A percentile compares a stretch with the other conserved stretches of the same genome.
phyloP scores from a whole-genome alignment of 148 eudicot genomes.

The Camellia sinensis region DNA sequence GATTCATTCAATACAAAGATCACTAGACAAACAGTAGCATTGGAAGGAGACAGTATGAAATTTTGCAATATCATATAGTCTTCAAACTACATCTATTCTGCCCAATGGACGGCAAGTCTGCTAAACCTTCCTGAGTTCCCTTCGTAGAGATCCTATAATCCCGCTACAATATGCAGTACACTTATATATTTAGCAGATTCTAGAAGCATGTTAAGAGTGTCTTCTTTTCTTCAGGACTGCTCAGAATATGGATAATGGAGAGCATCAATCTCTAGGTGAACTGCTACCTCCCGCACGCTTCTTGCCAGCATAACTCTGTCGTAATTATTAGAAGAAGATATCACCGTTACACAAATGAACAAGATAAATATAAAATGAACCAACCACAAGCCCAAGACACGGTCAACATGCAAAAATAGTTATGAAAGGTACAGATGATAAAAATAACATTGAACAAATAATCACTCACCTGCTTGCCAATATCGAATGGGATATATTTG shows the following conservation, averaged over 20 bases:
- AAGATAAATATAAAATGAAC: background rate
- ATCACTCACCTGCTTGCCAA: constrained; percentile 75
- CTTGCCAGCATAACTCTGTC: constrained; percentile 27
- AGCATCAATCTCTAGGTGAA: constrained; percentile 21
- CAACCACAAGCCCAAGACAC: background rate
- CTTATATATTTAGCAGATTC: constrained; percentile 1
- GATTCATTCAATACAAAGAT: too few species aligned
- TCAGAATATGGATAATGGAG: background rate
- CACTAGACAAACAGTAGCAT: too few species aligned
- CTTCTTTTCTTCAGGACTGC: background rate
- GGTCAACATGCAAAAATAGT: background rate
- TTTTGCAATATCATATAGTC: too few species aligned
- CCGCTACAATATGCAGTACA: background rate
- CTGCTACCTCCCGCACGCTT: constrained; percentile 14
- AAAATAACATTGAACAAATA: background rate
- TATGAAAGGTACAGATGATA: background rate
- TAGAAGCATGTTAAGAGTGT: background rate
- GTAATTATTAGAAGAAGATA: background rate
- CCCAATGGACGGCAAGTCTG: background rate
- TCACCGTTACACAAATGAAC: background rate
- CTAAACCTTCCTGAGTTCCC: background rate
- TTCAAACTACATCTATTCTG: too few species aligned
- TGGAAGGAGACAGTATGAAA: too few species aligned
- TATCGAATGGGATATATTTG: constrained; percentile 69
- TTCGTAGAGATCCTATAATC: background rate